Evolutionary conservation across 1,284 basidiomycete species (phyloP), one percentile per base, ranked within the genome.

Genomic region (Apiotrichum porosum): DNA sequence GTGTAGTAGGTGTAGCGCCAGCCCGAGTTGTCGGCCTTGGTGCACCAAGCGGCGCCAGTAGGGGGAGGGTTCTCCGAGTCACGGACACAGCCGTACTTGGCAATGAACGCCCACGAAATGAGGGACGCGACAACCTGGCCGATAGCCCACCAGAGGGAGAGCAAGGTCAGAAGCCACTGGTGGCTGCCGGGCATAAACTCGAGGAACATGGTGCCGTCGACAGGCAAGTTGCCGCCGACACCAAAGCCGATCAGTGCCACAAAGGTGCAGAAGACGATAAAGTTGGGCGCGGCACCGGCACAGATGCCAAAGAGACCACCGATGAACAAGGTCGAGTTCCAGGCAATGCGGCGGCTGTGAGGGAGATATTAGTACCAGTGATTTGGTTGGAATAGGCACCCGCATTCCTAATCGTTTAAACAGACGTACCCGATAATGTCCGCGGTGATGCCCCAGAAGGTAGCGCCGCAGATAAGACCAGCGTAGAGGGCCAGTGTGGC

Each of bases 111-210:
- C 62, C 62, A 64, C 28, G 76, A 73, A 22, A 82, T 72, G 36
- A 81, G 60, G 21, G 77, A 79, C 13, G 77, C 78, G 24, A 79
- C 58, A 31, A 66, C 59, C 49, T 65, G 61, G 9, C 82, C 83
- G 19, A 83, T 60, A 15, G 80, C 80, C 83, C 83, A 84, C 77
- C 80, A 83, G 23, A 79, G 75, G 9, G 80, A 82, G 1, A 84
- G 75, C n/a, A 84, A 71, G 0, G 82, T 84, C 37, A 84, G 68
- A 31, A 81, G 78, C 77, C 80, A 83, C 75, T 83, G 80, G 50
- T 80, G 74, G 12, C 74, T 76, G 41, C 75, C 66, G 1, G 81
- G 80, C 33, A 81, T 71, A 54, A 79, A 77, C 59, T 82, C 81
- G 40, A 82, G 72, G 61, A 78, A 81, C 40, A 82, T 68, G 9